Conservation (phyloP, 768 basidiomycete species). For the Neoboletus subvelutipes region DNA sequence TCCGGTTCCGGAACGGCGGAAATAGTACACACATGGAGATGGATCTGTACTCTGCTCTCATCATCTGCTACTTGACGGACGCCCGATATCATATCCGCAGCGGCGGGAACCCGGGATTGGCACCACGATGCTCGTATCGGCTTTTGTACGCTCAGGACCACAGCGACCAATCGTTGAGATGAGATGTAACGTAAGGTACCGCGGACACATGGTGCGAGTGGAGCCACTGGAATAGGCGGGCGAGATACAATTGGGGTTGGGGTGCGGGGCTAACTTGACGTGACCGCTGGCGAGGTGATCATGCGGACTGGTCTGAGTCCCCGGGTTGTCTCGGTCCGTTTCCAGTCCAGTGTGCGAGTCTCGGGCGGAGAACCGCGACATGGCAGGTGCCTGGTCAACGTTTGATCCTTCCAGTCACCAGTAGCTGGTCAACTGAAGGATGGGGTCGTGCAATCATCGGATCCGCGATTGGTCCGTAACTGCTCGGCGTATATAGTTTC, state of each 20-base stretch:
- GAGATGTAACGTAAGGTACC: not conserved
- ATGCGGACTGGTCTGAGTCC: constrained; percentile 4
- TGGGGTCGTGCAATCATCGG: not conserved
- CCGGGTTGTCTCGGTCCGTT: not conserved
- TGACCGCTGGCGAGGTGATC: constrained; percentile 3
- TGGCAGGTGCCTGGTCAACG: not conserved
- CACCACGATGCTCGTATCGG: not conserved
- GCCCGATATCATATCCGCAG: not conserved
- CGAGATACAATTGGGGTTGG: not conserved
- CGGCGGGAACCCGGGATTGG: not conserved
- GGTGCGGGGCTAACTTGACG: not conserved
- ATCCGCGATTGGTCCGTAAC: not conserved
- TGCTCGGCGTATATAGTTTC: not conserved
- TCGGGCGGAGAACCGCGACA: not conserved
- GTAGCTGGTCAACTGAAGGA: not conserved
- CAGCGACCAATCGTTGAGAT: not conserved
- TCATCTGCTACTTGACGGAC: not conserved
- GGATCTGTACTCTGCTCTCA: not conserved
- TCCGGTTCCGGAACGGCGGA: constrained; percentile 6
- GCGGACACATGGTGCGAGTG: not conserved
- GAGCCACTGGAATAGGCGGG: constrained; percentile 5
- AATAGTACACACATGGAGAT: not conserved
- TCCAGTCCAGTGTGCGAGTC: not conserved
- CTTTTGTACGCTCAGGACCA: not conserved
- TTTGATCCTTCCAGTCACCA: not conserved